Evolutionary conservation across 2,329 filamentous ascomycete genomes (phyloP).

Genomic region (Ophiostoma sp.): DNA sequence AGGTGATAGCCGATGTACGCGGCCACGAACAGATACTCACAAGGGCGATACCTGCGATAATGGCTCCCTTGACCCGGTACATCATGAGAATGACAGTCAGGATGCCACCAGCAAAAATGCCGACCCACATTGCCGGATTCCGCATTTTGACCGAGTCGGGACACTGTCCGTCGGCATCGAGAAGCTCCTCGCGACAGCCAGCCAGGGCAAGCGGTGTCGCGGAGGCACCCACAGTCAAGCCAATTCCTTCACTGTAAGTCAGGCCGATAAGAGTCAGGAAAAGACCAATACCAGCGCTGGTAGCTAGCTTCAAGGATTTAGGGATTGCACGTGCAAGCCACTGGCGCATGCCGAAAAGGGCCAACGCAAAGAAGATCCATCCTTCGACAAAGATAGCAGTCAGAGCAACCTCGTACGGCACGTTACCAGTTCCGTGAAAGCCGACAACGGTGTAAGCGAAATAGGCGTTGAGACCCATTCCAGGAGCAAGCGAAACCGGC

Average conservation of each 20-base stretch:
- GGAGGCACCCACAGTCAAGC: constrained; percentile 58
- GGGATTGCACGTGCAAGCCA: constrained; percentile 65
- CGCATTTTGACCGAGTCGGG: constrained; percentile 16
- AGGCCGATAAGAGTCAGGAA: constrained; percentile 61
- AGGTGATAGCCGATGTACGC: constrained; percentile 62
- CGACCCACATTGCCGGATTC: constrained; percentile 64
- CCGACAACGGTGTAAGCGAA: constrained; percentile 64
- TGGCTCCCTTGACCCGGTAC: constrained; percentile 68
- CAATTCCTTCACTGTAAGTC: constrained; percentile 77
- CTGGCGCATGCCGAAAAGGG: constrained; percentile 64
- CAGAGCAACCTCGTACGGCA: constrained; percentile 56
- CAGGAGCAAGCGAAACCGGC: constrained; percentile 44
- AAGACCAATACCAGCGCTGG: constrained; percentile 59
- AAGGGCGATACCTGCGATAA: constrained; percentile 66
- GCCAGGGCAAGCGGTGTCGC: constrained; percentile 70
- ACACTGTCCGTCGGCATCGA: constrained; percentile 36
- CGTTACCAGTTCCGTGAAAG: constrained; percentile 50
- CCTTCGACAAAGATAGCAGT: constrained; percentile 62
- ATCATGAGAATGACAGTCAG: constrained; percentile 76
- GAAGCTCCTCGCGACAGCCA: constrained; percentile 59
- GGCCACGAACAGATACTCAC: constrained; percentile 73
- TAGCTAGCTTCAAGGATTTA: constrained; percentile 59
- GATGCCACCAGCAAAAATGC: constrained; percentile 67
- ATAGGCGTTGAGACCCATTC: constrained; percentile 64
- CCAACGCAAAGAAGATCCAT: constrained; percentile 59